Evolutionary conservation across 768 basidiomycete genomes (phyloP).

Genomic region (Xanthoconium stramineum): DNA sequence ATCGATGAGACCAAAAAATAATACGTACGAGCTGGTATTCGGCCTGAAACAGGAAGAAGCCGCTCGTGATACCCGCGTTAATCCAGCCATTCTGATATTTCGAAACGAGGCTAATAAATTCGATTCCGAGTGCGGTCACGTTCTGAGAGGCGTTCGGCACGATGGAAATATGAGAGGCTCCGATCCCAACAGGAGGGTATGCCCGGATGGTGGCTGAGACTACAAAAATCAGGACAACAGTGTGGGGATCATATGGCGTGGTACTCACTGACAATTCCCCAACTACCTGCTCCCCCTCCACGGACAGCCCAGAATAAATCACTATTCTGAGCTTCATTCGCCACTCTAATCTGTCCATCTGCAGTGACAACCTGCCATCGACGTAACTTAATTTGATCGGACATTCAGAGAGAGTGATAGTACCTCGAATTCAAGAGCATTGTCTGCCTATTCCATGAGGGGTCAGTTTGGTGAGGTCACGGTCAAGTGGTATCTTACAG

Average conservation of each 20-base stretch:
- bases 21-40: constrained; percentile 17
- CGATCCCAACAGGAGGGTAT: constrained; percentile 8
- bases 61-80: constrained; percentile 10
- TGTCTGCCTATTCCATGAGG: constrained; percentile 36
- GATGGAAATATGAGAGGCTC: constrained; percentile 12
- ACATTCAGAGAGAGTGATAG: background rate
- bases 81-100: constrained; percentile 18
- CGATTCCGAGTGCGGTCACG: constrained; percentile 11
- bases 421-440: constrained; percentile 41
- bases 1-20: background rate
- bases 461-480: background rate
- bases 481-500: constrained; percentile 18
- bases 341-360: constrained; percentile 36
- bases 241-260: too few species aligned
- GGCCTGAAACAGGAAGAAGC: background rate
- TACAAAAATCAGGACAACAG: background rate
- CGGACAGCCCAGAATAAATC: constrained; percentile 56
- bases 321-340: constrained; percentile 39
- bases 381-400: background rate
- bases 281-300: constrained; percentile 53
- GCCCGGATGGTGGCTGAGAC: constrained; percentile 17
- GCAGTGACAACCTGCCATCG: constrained; percentile 36
- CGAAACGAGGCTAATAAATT: constrained; percentile 16
- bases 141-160: constrained; percentile 11
- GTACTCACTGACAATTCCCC: constrained; percentile 39